phyloP scores from a whole-genome alignment of 768 basidiomycete species.

The Tubosaeta sp. region DNA sequence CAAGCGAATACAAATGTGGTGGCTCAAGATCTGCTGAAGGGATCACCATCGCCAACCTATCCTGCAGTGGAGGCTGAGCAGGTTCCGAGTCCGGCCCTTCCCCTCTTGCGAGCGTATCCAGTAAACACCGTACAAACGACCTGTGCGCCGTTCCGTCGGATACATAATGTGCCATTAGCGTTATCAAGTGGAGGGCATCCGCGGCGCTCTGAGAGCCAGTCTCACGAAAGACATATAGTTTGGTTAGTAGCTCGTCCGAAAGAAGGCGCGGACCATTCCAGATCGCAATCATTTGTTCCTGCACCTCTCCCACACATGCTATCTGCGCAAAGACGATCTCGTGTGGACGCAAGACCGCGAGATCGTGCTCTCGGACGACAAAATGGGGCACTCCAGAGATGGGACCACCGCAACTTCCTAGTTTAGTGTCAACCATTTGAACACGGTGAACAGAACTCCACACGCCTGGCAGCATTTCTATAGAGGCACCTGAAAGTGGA shows the following conservation, averaged over 20 bases:
- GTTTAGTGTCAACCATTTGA: neutral
- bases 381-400: constrained; percentile 24
- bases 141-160: constrained; percentile 45
- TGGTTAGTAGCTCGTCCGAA: constrained; percentile 40
- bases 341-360: constrained; percentile 28
- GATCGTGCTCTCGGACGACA: constrained; percentile 36
- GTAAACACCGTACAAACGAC: constrained; percentile 41
- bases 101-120: constrained; percentile 35
- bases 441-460: neutral
- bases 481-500: neutral
- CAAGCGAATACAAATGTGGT: constrained; percentile 23
- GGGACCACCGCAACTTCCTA: neutral
- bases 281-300: constrained; percentile 24
- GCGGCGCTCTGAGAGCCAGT: constrained; percentile 23
- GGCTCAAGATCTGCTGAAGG: constrained; percentile 39
- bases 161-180: constrained; percentile 46
- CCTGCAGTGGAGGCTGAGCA: constrained; percentile 26
- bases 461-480: neutral
- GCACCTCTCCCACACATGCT: constrained; percentile 34
- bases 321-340: constrained; percentile 39
- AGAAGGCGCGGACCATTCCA: constrained; percentile 35
- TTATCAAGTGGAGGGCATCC: constrained; percentile 38
- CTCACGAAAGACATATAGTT: constrained; percentile 39
- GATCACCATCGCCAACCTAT: constrained; percentile 39
- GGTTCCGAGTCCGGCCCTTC: neutral